These are phyloP conservation scores for Trichoderma gracile DNA, from an alignment of 2,329 filamentous ascomycete genomes.

Conservation along the genomic window DNA sequence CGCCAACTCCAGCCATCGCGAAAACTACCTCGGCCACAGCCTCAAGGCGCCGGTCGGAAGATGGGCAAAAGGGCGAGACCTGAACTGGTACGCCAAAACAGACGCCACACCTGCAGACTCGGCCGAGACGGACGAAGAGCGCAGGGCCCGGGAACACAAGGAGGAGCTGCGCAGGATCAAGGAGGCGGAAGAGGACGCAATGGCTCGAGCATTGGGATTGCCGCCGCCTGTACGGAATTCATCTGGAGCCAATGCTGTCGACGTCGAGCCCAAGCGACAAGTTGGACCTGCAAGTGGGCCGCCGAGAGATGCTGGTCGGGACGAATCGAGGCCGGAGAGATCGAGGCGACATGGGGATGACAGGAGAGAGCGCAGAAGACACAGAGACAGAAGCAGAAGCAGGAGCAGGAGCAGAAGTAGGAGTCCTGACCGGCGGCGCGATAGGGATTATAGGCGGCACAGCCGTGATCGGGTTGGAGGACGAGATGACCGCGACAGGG, in stretches of 20 bases:
- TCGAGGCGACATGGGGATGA: slow-evolving; percentile 39
- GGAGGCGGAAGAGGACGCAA: slow-evolving; percentile 89
- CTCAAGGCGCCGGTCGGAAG: slow-evolving; percentile 89
- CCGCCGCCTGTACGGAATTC: slow-evolving; percentile 64
- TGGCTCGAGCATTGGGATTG: slow-evolving; percentile 78
- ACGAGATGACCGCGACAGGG: slow-evolving; percentile 19
- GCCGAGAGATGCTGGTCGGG: slow-evolving; percentile 32
- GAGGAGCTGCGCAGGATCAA: slow-evolving; percentile 82
- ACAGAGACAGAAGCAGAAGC: slow-evolving; percentile 40
- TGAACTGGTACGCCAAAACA: slow-evolving; percentile 66
- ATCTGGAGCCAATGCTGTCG: slow-evolving; percentile 68
- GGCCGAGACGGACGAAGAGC: slow-evolving; percentile 59
- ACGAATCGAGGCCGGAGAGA: slow-evolving; percentile 34
- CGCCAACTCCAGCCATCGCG: slow-evolving; percentile 79
- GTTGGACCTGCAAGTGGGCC: slow-evolving; percentile 35
- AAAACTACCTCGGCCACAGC: slow-evolving; percentile 87
- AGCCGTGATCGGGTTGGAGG: slow-evolving; percentile 27
- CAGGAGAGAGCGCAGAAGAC: slow-evolving; percentile 37
- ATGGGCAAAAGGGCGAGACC: slow-evolving; percentile 78
- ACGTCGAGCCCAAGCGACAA: slow-evolving; percentile 50
- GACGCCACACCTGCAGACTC: slow-evolving; percentile 47
- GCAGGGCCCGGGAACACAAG: slow-evolving; percentile 61
- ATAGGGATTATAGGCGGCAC: slow-evolving; percentile 24
- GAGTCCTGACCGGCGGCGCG: slow-evolving; percentile 36
- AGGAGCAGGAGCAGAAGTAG: slow-evolving; percentile 37